These are phyloP conservation scores for Lasiosphaeria ovina DNA, from an alignment of 495 filamentous ascomycete genomes.

Conservation along the genomic window DNA sequence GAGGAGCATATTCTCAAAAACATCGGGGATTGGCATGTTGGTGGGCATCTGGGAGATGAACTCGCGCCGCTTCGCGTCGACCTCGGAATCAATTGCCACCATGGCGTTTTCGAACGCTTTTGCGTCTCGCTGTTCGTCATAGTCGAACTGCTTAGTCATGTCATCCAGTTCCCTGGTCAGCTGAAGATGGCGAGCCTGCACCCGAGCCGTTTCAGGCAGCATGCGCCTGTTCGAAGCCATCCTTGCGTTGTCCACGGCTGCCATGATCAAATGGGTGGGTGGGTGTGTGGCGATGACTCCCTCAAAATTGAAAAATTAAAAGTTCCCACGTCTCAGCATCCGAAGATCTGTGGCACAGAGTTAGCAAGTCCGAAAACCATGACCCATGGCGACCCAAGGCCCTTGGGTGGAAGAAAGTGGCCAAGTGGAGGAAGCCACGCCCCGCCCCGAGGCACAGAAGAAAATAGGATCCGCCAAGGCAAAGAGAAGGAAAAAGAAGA, in stretches of 20 bases:
- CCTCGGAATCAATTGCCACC: slow-evolving; percentile 1
- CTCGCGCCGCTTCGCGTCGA: neutral
- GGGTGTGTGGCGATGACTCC: neutral
- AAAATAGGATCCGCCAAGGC: too few relatives aligned
- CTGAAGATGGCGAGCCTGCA: slow-evolving; percentile 1
- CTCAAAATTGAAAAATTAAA: neutral
- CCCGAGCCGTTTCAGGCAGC: neutral
- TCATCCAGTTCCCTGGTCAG: slow-evolving; percentile 5
- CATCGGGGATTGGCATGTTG: neutral
- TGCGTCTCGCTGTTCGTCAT: slow-evolving; percentile 5
- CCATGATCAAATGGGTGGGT: too few relatives aligned
- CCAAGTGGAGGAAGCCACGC: neutral
- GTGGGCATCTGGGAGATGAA: neutral
- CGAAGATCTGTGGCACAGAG: slow-evolving; percentile 1
- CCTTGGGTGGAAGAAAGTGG: neutral
- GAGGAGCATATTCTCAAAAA: neutral
- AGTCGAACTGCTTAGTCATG: slow-evolving; percentile 6
- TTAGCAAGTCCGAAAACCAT: neutral
- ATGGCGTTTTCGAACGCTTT: slow-evolving; percentile 1
- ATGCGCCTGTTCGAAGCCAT: neutral
- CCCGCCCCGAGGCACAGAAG: too few relatives aligned
- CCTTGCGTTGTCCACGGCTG: too few relatives aligned
- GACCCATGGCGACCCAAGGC: neutral
- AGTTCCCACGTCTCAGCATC: neutral
- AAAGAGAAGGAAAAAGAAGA: too few relatives aligned